Evolutionary conservation across 2,329 filamentous ascomycete genomes (phyloP).

Genomic region (Tolypocladium tundrense): DNA sequence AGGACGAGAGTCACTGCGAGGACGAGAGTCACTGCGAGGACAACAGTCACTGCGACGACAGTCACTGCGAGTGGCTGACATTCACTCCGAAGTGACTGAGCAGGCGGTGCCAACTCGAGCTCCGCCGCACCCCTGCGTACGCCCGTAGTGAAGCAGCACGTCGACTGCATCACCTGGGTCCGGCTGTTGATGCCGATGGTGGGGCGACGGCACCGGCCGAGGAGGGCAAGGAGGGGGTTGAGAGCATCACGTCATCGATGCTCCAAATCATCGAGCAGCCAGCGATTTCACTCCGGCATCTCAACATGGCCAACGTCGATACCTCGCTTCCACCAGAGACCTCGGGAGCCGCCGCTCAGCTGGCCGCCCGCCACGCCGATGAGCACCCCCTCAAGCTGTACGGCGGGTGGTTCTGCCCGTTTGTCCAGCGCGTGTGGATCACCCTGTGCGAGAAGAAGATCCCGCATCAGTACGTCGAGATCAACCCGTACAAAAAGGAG

Average conservation of each 20-base stretch:
- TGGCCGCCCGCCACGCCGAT: conserved; percentile 33
- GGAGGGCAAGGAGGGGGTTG: too few species aligned
- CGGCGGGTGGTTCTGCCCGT: conserved; percentile 65
- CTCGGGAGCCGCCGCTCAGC: conserved; percentile 36
- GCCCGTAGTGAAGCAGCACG: too few species aligned
- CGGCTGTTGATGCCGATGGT: too few species aligned
- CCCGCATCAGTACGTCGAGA: conserved; percentile 65
- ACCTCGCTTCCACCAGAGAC: conserved; percentile 35
- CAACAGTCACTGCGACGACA: too few species aligned
- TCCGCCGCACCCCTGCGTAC: too few species aligned
- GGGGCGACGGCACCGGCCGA: too few species aligned
- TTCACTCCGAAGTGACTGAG: too few species aligned
- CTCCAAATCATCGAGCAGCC: neutral
- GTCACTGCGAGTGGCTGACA: too few species aligned
- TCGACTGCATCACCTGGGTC: too few species aligned
- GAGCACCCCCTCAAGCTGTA: conserved; percentile 54
- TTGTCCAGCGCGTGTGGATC: conserved; percentile 64
- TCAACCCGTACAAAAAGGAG: conserved; percentile 69
- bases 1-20: too few species aligned
- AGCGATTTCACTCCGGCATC: neutral
- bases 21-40: too few species aligned
- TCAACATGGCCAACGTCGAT: conserved; percentile 34
- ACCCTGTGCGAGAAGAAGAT: conserved; percentile 64
- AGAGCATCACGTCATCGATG: neutral
- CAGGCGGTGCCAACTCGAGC: too few species aligned